A percentile compares a stretch with the other conserved stretches of the same genome.
Conservation (phyloP, 2,329 filamentous ascomycete genomes). For the Cyclaneusma minus region DNA sequence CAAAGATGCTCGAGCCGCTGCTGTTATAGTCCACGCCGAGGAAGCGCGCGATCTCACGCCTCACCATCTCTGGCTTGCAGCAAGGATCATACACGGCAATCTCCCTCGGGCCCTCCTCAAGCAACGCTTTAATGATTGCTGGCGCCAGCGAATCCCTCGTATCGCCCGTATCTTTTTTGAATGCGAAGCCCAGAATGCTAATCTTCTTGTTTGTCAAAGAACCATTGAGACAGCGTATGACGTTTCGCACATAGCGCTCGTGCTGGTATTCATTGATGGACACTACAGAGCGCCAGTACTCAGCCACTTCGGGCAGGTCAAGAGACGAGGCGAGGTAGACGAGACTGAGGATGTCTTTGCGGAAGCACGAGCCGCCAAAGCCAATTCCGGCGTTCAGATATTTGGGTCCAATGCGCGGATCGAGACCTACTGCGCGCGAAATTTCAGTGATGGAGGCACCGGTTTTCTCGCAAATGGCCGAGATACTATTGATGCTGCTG, state of each 20-base stretch:
- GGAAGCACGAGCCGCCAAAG: constrained; percentile 70
- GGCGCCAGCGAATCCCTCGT: constrained; percentile 57
- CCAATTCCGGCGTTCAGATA: constrained; percentile 63
- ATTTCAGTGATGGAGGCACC: constrained; percentile 66
- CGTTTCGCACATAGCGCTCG: constrained; percentile 48
- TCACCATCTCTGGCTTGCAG: constrained; percentile 23
- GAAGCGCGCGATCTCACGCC: constrained; percentile 21
- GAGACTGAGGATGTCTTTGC: constrained; percentile 63
- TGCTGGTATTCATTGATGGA: constrained; percentile 65
- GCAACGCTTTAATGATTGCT: constrained; percentile 48
- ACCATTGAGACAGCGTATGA: constrained; percentile 52
- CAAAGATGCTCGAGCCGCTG: constrained; percentile 16
- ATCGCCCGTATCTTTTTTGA: constrained; percentile 68
- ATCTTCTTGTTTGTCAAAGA: constrained; percentile 57
- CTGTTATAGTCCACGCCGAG: constrained; percentile 15
- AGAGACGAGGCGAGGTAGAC: constrained; percentile 59
- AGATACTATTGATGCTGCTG: constrained; percentile 67
- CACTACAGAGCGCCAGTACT: constrained; percentile 62
- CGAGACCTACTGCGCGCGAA: constrained; percentile 48
- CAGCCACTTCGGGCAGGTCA: constrained; percentile 53
- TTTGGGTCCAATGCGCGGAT: constrained; percentile 55
- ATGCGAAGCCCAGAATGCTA: constrained; percentile 58
- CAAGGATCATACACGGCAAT: constrained; percentile 55
- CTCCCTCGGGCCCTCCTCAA: constrained; percentile 47
- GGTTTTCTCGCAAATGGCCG: constrained; percentile 63